These are phyloP conservation scores for Stagonosporopsis vannaccii DNA, from an alignment of 2,329 filamentous ascomycete species.

Conservation along the genomic window DNA sequence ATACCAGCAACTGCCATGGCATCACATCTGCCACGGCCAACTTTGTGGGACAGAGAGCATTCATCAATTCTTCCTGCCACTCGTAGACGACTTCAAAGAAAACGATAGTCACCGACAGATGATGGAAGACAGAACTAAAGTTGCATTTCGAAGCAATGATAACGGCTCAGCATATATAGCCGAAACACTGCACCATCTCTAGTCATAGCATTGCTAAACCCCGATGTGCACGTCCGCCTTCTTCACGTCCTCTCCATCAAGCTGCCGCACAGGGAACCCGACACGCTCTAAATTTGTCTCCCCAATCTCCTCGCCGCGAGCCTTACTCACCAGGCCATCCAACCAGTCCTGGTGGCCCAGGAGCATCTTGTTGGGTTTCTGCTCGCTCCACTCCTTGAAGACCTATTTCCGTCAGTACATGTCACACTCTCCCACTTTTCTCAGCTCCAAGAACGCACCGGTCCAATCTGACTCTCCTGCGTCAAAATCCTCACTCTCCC, in stretches of 20 bases:
- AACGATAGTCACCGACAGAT: background rate
- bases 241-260: background rate
- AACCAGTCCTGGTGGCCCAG: slow-evolving; percentile 49
- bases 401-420: slow-evolving; percentile 12
- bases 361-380: slow-evolving; percentile 48
- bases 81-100: background rate
- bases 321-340: slow-evolving; percentile 43
- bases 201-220: background rate
- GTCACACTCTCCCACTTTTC: background rate
- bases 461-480: slow-evolving; percentile 47
- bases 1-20: background rate
- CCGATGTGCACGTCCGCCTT: slow-evolving; percentile 5
- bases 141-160: background rate
- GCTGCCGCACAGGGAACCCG: slow-evolving; percentile 19
- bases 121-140: background rate
- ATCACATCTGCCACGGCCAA: background rate
- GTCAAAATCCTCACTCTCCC: slow-evolving; percentile 46
- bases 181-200: background rate
- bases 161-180: background rate
- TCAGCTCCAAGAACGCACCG: no score
- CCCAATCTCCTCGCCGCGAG: slow-evolving; percentile 24
- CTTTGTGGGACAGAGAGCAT: background rate
- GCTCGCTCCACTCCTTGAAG: slow-evolving; percentile 32
- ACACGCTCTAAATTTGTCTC: slow-evolving; percentile 32
- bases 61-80: background rate